Percentiles rank a stretch among this genome's conserved stretches.
phyloP scores from a whole-genome alignment of 176 grass and related monocot genomes.

The Ampelocalamus luodianensis region DNA sequence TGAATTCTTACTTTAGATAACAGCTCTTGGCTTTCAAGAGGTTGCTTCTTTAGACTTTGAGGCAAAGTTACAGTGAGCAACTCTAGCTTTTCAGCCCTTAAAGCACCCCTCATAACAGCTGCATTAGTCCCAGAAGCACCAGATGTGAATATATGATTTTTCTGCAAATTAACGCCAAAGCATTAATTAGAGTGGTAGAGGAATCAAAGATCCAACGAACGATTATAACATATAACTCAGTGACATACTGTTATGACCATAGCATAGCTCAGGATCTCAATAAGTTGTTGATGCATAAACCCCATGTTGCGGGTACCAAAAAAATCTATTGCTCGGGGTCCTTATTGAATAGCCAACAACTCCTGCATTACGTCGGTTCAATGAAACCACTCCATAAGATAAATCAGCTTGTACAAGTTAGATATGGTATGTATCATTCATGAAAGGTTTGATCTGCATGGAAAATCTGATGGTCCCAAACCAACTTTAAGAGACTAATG shows the following conservation, averaged over 20 bases:
- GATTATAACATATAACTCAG: background rate
- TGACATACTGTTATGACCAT: conserved; percentile 96
- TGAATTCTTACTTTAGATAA: conserved; percentile 77
- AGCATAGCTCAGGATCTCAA: conserved; percentile 99
- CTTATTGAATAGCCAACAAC: conserved; percentile 96
- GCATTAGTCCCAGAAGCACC: conserved; percentile 99
- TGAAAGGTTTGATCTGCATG: background rate
- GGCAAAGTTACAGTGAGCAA: conserved; percentile 99
- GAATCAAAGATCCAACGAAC: conserved; percentile 19
- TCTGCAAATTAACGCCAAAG: conserved; percentile 59
- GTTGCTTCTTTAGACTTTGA: conserved; percentile 92
- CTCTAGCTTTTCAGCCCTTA: conserved; percentile 96
- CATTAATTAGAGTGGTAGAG: background rate
- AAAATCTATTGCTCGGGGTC: conserved; percentile 87
- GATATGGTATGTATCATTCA: background rate
- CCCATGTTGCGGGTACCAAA: conserved; percentile 99
- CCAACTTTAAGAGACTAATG: conserved; percentile 24
- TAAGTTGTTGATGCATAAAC: conserved; percentile 98
- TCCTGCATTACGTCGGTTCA: conserved; percentile 62
- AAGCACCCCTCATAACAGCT: conserved; percentile 94
- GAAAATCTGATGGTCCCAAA: conserved; percentile 22
- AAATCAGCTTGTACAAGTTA: conserved; percentile 22
- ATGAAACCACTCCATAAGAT: conserved; percentile 8
- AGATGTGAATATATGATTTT: conserved; percentile 98
- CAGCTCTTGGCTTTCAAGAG: conserved; percentile 94